Evolutionary conservation across 208 protist species (phyloP).

Genomic region (Acanthamoeba royreba): DNA sequence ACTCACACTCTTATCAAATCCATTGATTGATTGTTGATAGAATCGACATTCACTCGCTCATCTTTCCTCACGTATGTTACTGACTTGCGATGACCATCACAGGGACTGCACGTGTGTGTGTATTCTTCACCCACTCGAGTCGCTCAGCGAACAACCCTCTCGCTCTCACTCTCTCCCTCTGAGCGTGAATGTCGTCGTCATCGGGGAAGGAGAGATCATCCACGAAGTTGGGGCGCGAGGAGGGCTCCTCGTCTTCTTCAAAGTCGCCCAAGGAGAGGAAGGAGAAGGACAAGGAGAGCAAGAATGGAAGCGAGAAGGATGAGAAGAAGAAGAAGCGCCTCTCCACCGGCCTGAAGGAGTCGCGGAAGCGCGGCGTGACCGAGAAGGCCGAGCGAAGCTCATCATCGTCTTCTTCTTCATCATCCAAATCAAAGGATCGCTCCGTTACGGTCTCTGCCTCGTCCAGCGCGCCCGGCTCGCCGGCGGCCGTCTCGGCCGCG

Average conservation of each 20-base stretch:
- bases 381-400: not conserved
- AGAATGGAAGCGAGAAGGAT: conserved; percentile 26
- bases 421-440: not conserved
- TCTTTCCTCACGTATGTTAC: too few species aligned
- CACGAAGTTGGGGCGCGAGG: not conserved
- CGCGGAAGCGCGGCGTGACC: not conserved
- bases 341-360: not conserved
- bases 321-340: not conserved
- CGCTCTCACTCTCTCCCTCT: too few species aligned
- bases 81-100: too few species aligned
- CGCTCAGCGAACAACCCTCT: too few species aligned
- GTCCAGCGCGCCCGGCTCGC: not conserved
- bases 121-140: too few species aligned
- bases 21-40: too few species aligned
- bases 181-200: not conserved
- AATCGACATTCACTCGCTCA: too few species aligned
- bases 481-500: not conserved
- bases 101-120: too few species aligned
- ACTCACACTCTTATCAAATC: too few species aligned
- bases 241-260: not conserved
- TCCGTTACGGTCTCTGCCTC: not conserved
- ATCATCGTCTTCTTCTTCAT: not conserved
- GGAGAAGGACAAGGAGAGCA: not conserved
- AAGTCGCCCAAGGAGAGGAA: not conserved
- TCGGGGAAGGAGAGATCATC: not conserved